Base-by-base conservation (phyloP, 2,329 filamentous ascomycete species). In the Ilyonectria mors-panacis region DNA sequence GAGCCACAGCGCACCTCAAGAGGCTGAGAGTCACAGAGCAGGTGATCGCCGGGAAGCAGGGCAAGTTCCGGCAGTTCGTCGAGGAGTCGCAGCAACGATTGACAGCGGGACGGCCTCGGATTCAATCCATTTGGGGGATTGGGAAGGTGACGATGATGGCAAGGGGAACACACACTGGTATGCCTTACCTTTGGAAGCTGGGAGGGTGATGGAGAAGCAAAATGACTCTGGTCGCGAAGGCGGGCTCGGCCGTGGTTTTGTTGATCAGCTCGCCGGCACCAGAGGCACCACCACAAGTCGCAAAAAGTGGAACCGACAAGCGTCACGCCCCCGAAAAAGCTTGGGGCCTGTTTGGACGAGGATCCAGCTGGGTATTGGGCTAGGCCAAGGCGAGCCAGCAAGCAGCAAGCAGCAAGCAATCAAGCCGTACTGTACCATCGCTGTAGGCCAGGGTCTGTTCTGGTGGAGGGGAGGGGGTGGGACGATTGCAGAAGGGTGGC, bases 141-240 rank as follows among this genome's bases (percentile, higher is more conserved):
- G 26, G 59, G 30, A 60, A 39, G 37, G 50, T 45, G 37, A 44
- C 15, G 55, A 10, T 23, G 17, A 50, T 8, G 59, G 63, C 59
- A 47, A 48, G 51, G 37, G 56, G 63, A 44, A 61, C 30, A 61
- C 45, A 47, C 45, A 53, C 26, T 17, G 53, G 44, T 37, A n/a
- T 9, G 39, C 39, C 73, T 65, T 73, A 76, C 75, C 72, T 76
- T 73, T 74, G 61, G 50, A 73, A 76, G 65, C 68, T 74, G 73
- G 73, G 65, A 76, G 74, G 74, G 74, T 76, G 74, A 76, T 76
- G 75, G 62, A 75, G 75, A 76, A 76, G 69, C 72, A 75, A 68
- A 76, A 50, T 42, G 59, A 71, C 23, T 68, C 55, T 67, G 67
- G 67, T 72, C 72, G 75, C 73, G 69, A 75, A 67, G 75, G 75